Base-by-base conservation (phyloP, 306 rosid genomes). In the Abrus pulchellus region DNA sequence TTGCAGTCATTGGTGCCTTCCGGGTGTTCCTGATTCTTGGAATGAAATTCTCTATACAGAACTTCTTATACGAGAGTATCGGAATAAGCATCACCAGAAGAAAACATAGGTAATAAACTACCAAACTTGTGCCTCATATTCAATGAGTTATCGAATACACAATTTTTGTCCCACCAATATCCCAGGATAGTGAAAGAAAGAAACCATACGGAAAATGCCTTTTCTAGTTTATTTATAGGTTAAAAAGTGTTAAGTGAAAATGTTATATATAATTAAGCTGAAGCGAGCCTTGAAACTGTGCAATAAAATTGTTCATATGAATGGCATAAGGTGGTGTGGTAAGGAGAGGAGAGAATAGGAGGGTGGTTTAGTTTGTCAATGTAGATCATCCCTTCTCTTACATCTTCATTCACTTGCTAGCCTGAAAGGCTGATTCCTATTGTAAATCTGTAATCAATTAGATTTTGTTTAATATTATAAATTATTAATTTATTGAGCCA, bases 1-100 rank as follows among this genome's bases (percentile, higher is more conserved):
- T 57, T 95, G 99, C 87, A 95, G 99, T 83, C 99, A 95, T 74
- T 95, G 99, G 99, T 95, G 99, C 86, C 99, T 95, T 83, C 99
- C 99, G 0, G 99, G 99, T 7, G 97, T 95, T 76, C 99, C 99
- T 6, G 99, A 95, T 66, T 36, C 88, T 0, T 95, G 99, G 99
- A 95, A 95, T 78, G 98, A 95, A 83, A 78, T 93, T 74, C 85
- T 95, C 75, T 93, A 83, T 52, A 92, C 98, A 1, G 92, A 93
- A 76, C 85, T 95, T 43, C 84, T 93, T 9, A 53, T 89, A 53
- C 82, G 89, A 76, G 86, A 85, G 45, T 72, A 86, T 71, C 81
- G 56, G 70, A 83, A 52, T 47, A 78, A 81, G 79, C 86, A 86
- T 52, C 82, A 84, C 53, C 92, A 82, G 73, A 89, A 81, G 84